A percentile compares a stretch with the other conserved stretches of the same genome.
Evolutionary conservation across 805 yeast species (phyloP).

Genomic region (Candida piceae): DNA sequence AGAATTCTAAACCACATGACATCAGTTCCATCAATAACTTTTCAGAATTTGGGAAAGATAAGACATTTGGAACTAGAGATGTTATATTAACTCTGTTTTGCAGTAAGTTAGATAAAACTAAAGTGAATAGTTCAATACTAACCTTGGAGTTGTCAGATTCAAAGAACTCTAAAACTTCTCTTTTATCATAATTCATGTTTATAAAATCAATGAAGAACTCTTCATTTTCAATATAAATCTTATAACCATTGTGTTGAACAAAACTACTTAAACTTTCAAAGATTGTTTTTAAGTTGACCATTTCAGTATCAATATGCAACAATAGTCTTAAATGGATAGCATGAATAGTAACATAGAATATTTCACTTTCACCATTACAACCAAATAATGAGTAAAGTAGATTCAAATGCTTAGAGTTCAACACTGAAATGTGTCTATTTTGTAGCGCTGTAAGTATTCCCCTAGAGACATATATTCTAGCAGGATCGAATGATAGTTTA

Average conservation of each 20-base stretch:
- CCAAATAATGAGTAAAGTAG: constrained; percentile 32
- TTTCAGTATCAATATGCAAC: constrained; percentile 32
- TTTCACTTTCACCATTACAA: constrained; percentile 31
- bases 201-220: constrained; percentile 37
- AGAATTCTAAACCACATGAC: constrained; percentile 13
- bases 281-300: constrained; percentile 23
- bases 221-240: constrained; percentile 29
- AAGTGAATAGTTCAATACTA: constrained; percentile 15
- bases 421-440: constrained; percentile 4
- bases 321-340: constrained; percentile 45
- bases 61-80: constrained; percentile 10
- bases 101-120: constrained; percentile 12
- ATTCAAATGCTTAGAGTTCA: constrained; percentile 26
- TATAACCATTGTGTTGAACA: constrained; percentile 30
- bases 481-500: constrained; percentile 60
- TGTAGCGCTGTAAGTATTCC: constrained; percentile 56
- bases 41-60: constrained; percentile 12
- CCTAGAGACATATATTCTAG: constrained; percentile 52
- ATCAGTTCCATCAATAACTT: constrained; percentile 17
- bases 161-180: constrained; percentile 11
- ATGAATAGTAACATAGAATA: constrained; percentile 48
- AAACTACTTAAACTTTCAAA: constrained; percentile 36
- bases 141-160: constrained; percentile 3
- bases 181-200: constrained; percentile 12
- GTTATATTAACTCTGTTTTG: constrained; percentile 6